A percentile compares a stretch with the other conserved stretches of the same genome.
phyloP scores from a whole-genome alignment of 306 rosid species.

The Fragaria vesca region DNA sequence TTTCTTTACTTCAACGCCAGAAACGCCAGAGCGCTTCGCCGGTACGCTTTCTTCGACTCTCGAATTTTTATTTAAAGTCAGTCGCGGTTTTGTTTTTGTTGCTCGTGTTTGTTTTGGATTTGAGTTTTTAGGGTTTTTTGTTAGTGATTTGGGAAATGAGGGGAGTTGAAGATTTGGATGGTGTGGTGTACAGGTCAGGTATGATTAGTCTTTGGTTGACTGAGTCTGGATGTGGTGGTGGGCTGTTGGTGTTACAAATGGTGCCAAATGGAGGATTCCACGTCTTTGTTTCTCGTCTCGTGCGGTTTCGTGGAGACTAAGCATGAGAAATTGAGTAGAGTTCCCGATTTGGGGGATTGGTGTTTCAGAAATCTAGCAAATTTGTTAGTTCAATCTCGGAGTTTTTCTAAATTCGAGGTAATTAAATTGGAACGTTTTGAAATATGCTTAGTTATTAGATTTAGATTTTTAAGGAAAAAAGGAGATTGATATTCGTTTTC shows the following conservation, averaged over 20 bases:
- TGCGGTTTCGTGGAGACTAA: slow-evolving; percentile 17
- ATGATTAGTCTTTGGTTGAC: slow-evolving; percentile 22
- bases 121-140: slow-evolving; percentile 18
- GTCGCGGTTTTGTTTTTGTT: neutral
- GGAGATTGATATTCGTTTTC: slow-evolving; percentile 1
- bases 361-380: neutral
- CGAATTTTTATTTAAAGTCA: slow-evolving; percentile 17
- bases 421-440: neutral
- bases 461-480: neutral
- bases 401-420: neutral
- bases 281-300: slow-evolving; percentile 13
- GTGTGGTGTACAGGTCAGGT: slow-evolving; percentile 26
- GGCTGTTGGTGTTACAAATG: slow-evolving; percentile 13
- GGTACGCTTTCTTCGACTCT: slow-evolving; percentile 43
- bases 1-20: slow-evolving; percentile 52
- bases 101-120: neutral
- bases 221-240: slow-evolving; percentile 18
- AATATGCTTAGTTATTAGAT: neutral
- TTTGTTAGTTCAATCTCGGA: neutral
- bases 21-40: slow-evolving; percentile 32
- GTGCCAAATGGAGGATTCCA: slow-evolving; percentile 13
- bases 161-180: slow-evolving; percentile 30
- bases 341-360: slow-evolving; percentile 1
- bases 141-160: slow-evolving; percentile 31
- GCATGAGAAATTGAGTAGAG: slow-evolving; percentile 15